A percentile compares a stretch with the other conserved stretches of the same genome.
Evolutionary conservation across 2,329 filamentous ascomycete genomes (phyloP).

Genomic region (Pseudogymnoascus sp.): DNA sequence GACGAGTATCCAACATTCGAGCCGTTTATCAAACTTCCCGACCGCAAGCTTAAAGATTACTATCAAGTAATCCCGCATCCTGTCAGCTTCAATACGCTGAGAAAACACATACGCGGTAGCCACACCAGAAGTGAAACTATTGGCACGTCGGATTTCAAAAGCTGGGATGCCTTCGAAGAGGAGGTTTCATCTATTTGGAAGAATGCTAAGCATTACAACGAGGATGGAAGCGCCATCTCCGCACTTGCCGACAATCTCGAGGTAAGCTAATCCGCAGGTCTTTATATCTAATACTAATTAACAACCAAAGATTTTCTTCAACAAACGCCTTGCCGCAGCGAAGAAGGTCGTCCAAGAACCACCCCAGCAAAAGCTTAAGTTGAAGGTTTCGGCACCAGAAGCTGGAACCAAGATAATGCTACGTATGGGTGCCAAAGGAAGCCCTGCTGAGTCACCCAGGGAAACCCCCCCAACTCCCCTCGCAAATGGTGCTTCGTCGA

Average conservation of each 20-base stretch:
- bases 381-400: slow-evolving; percentile 54
- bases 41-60: slow-evolving; percentile 73
- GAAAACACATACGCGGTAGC: slow-evolving; percentile 67
- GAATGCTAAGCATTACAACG: slow-evolving; percentile 85
- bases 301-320: slow-evolving; percentile 55
- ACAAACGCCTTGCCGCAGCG: slow-evolving; percentile 61
- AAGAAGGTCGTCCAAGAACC: slow-evolving; percentile 67
- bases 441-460: slow-evolving; percentile 43
- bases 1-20: slow-evolving; percentile 63
- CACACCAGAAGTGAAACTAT: slow-evolving; percentile 36
- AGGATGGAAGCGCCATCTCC: slow-evolving; percentile 82
- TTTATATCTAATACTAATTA: slow-evolving; percentile 15
- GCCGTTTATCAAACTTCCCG: slow-evolving; percentile 72
- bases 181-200: slow-evolving; percentile 76
- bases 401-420: slow-evolving; percentile 61
- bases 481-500: not conserved
- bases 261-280: slow-evolving; percentile 40
- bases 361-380: slow-evolving; percentile 68
- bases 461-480: slow-evolving; percentile 22
- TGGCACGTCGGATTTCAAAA: slow-evolving; percentile 63
- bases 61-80: slow-evolving; percentile 78
- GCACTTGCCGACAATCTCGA: slow-evolving; percentile 71
- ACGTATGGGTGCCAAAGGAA: slow-evolving; percentile 56
- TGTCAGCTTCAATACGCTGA: slow-evolving; percentile 67
- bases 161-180: slow-evolving; percentile 74